Percentiles rank a stretch among this genome's conserved stretches.
Evolutionary conservation across 495 filamentous ascomycete species (phyloP).

Genomic region (Penicillium riverlandense): DNA sequence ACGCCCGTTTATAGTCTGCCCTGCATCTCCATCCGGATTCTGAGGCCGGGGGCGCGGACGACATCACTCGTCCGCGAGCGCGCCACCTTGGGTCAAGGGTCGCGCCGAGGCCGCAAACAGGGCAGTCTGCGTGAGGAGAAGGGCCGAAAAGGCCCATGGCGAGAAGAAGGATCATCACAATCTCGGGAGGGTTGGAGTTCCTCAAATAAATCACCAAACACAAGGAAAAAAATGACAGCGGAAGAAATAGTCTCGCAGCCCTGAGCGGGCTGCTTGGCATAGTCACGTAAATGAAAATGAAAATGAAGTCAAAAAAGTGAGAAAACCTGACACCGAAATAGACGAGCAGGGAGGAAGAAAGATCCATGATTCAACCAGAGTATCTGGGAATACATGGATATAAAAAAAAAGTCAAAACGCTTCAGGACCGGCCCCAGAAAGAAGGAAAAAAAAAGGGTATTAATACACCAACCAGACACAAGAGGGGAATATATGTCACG

Average conservation of each 20-base stretch:
- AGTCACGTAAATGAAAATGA: slow-evolving; percentile 31
- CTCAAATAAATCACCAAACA: slow-evolving; percentile 19
- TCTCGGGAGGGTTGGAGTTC: slow-evolving; percentile 11
- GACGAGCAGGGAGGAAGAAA: slow-evolving; percentile 9
- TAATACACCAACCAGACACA: slow-evolving; percentile 22
- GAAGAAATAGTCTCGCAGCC: slow-evolving; percentile 20
- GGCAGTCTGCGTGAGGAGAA: too few species aligned
- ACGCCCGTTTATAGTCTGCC: slow-evolving; percentile 11
- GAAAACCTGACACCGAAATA: slow-evolving; percentile 12
- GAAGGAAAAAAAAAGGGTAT: slow-evolving; percentile 15
- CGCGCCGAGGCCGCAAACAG: too few species aligned
- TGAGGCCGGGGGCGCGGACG: slow-evolving; percentile 4
- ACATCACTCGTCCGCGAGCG: slow-evolving; percentile 8
- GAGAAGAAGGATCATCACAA: slow-evolving; percentile 16
- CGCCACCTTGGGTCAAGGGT: too few species aligned
- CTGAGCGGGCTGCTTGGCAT: slow-evolving; percentile 35
- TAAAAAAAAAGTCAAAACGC: slow-evolving; percentile 14
- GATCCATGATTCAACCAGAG: slow-evolving; percentile 12
- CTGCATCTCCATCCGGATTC: slow-evolving; percentile 1
- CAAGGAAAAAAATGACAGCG: slow-evolving; percentile 12
- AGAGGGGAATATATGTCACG: slow-evolving; percentile 20
- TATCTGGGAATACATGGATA: slow-evolving; percentile 10
- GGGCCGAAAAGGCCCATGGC: slow-evolving; percentile 1
- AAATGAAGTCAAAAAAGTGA: slow-evolving; percentile 17
- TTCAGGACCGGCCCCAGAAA: slow-evolving; percentile 27